Evolutionary conservation across 495 filamentous ascomycete genomes (phyloP).

Genomic region (Choiromyces venosus): DNA sequence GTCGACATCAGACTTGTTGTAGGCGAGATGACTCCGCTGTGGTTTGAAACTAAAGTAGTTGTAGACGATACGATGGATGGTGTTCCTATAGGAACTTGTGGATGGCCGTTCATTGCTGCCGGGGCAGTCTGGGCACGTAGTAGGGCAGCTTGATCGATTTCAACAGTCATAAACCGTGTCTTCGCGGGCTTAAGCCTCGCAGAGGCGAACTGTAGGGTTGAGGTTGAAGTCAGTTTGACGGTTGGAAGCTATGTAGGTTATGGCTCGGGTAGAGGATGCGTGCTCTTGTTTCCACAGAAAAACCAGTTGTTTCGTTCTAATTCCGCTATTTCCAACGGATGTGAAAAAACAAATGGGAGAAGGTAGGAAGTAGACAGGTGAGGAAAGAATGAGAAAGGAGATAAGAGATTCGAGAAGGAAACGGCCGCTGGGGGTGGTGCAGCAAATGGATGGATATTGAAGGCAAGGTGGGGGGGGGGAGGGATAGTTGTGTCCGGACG

Average conservation of each 20-base stretch:
- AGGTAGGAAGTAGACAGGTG: constrained; percentile 17
- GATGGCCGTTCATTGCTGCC: constrained; percentile 30
- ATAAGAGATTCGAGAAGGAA: constrained; percentile 39
- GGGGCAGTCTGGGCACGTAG: constrained; percentile 37
- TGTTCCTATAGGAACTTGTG: constrained; percentile 36
- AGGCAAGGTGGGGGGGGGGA: constrained; percentile 34
- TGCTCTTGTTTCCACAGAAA: constrained; percentile 29
- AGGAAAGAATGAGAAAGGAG: constrained; percentile 27
- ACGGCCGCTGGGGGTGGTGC: constrained; percentile 31
- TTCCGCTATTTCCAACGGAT: constrained; percentile 20
- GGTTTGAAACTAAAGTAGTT: constrained; percentile 7
- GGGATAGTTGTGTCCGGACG: constrained; percentile 9
- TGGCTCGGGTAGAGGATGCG: constrained; percentile 15
- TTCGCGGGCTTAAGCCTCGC: constrained; percentile 43
- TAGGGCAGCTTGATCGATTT: constrained; percentile 40
- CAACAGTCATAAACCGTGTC: constrained; percentile 44
- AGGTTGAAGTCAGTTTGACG: constrained; percentile 41
- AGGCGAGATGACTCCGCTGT: constrained; percentile 30
- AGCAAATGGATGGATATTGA: constrained; percentile 29
- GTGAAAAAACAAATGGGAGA: constrained; percentile 22
- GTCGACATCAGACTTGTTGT: constrained; percentile 35
- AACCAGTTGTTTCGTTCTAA: constrained; percentile 26
- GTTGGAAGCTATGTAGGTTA: constrained; percentile 32
- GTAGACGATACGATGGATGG: constrained; percentile 39
- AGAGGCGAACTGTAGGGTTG: constrained; percentile 41